Base-by-base conservation (phyloP, 2,329 filamentous ascomycete genomes). In the Phoma sp. region DNA sequence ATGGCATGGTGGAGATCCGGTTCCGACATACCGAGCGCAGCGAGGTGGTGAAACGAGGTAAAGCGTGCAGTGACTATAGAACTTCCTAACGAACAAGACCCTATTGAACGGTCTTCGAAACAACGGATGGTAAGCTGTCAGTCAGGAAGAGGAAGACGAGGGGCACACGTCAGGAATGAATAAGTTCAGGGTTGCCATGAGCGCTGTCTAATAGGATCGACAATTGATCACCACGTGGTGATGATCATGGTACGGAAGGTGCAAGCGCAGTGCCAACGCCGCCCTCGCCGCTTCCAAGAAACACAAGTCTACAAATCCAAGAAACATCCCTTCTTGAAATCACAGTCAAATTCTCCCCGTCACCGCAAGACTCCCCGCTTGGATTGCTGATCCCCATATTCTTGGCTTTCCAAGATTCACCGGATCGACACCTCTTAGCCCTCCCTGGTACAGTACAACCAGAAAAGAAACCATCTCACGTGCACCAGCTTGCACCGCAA, bases 1-100 rank as follows among this genome's bases (percentile, higher is more conserved):
- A 81, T 80, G 40, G 79, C 77, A 55, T 75, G 74, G 60, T 80
- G 77, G 33, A 82, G 68, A 67, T 81, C 77, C 18, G 76, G 73
- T 60, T 81, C 78, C 5, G 72, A 66, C 71, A 73, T 77, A 46
- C 29, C 58, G 47, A 30, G 7, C 10, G 23, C 29, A n/a, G 38
- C 18, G 18, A 18, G 18, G 18, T 18, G 18, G 18, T 18, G 18
- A 18, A 18, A 18, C 18, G 18, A 18, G 18, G 18, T 18, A 18
- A 18, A 18, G 18, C 18, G 18, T 18, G 18, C 18, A 18, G 18
- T 18, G 18, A 18, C 18, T 18, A 2, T 18, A 18, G 18, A 18
- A 18, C 29, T 3, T 30, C 29, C 30, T 14, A 24, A 37, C 27
- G 3, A 29, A 9, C 27, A 29, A 9, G 9, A 7, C 27, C 27